These are phyloP conservation scores for Porodaedalea pini DNA, from an alignment of 1,284 basidiomycete genomes.

Conservation along the genomic window DNA sequence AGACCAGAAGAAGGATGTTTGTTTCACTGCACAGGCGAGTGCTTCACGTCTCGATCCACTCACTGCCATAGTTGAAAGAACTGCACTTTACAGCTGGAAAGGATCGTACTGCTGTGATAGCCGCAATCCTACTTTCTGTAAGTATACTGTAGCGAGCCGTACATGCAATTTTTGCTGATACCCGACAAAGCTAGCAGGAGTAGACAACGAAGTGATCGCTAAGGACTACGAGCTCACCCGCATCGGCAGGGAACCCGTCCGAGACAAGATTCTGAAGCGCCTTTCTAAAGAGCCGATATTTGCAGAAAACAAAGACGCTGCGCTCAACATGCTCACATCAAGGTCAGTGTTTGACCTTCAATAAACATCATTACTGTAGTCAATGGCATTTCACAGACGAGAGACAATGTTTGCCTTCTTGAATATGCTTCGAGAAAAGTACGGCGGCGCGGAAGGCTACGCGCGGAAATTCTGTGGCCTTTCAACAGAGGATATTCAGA, in stretches of 20 bases:
- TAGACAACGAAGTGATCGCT: conserved; percentile 57
- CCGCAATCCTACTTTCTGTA: conserved; percentile 69
- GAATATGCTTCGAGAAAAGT: conserved; percentile 52
- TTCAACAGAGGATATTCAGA: conserved; percentile 54
- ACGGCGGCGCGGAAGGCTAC: conserved; percentile 66
- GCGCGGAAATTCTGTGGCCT: conserved; percentile 50
- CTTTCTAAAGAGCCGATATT: conserved; percentile 67
- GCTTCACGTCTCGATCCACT: background rate
- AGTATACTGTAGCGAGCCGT: conserved; percentile 13
- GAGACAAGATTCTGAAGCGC: conserved; percentile 62
- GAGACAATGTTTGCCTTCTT: conserved; percentile 73
- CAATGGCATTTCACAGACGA: conserved; percentile 38
- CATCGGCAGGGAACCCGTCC: conserved; percentile 70
- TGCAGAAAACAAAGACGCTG: conserved; percentile 64
- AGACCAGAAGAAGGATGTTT: conserved; percentile 58
- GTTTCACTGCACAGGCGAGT: conserved; percentile 70
- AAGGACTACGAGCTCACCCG: conserved; percentile 73
- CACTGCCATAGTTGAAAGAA: background rate
- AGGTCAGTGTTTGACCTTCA: conserved; percentile 42
- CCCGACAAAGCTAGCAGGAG: conserved; percentile 57
- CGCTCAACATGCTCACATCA: conserved; percentile 74
- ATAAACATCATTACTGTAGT: conserved; percentile 4
- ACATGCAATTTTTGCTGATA: conserved; percentile 6
- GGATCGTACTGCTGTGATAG: conserved; percentile 74
- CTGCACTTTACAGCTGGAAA: conserved; percentile 50